Percentiles rank a stretch among this genome's conserved stretches.
These are phyloP conservation scores for Solidago caesia DNA, from an alignment of 129 eudicot species.

Conservation along the genomic window DNA sequence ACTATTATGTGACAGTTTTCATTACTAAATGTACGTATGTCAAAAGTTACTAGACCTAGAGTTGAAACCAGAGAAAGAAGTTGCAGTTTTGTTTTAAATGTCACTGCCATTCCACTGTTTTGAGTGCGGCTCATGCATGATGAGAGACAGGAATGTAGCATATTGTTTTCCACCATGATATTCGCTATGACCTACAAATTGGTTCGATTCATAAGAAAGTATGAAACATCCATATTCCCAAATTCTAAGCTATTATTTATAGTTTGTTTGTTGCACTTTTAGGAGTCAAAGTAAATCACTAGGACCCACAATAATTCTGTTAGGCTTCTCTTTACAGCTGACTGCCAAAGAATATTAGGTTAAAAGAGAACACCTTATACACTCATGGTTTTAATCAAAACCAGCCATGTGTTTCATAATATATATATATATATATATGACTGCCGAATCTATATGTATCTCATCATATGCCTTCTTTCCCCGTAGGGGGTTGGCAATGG, in stretches of 20 bases:
- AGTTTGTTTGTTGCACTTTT: slow-evolving; percentile 16
- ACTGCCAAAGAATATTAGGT: slow-evolving; percentile 26
- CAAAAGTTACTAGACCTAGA: no score
- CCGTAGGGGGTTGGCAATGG: no score
- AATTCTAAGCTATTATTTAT: neutral
- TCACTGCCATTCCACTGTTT: no score
- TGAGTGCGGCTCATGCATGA: neutral
- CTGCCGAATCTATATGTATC: slow-evolving; percentile 2
- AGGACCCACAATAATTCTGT: slow-evolving; percentile 15
- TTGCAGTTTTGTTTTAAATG: no score
- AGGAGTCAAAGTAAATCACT: slow-evolving; percentile 1
- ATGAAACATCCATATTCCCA: neutral
- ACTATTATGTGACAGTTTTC: no score
- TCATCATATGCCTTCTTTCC: neutral
- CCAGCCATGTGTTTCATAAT: slow-evolving; percentile 19
- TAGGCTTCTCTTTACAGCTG: slow-evolving; percentile 25
- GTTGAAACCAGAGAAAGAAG: no score
- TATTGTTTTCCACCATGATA: neutral
- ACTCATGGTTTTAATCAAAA: slow-evolving; percentile 12
- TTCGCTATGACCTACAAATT: neutral
- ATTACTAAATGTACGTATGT: no score
- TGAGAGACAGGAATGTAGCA: neutral
- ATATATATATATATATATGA: neutral
- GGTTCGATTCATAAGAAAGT: neutral
- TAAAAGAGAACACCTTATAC: slow-evolving; percentile 16